A percentile compares a stretch with the other conserved stretches of the same genome.
phyloP scores from a whole-genome alignment of 2,329 filamentous ascomycete genomes.

The Exophiala alcalophila region DNA sequence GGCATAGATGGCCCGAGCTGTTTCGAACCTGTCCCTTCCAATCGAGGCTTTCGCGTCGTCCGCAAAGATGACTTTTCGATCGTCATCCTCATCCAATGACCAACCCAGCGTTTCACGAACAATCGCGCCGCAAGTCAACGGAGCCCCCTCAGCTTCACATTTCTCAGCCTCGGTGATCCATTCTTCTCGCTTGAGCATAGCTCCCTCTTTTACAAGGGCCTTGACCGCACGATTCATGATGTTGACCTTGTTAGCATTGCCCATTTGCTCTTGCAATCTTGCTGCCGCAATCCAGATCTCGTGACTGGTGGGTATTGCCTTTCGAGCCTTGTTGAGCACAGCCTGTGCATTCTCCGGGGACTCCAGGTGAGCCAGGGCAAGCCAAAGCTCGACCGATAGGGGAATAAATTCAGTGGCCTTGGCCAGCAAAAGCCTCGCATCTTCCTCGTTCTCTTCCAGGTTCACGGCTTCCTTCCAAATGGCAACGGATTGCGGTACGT shows the following conservation, averaged over 20 bases:
- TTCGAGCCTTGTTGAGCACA: conserved; percentile 90
- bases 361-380: conserved; percentile 86
- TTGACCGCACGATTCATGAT: conserved; percentile 95
- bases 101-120: conserved; percentile 90
- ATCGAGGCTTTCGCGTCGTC: conserved; percentile 85
- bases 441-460: conserved; percentile 81
- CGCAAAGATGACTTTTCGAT: conserved; percentile 92
- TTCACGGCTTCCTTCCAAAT: conserved; percentile 99
- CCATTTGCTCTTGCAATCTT: conserved; percentile 83
- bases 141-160: conserved; percentile 86
- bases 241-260: conserved; percentile 73
- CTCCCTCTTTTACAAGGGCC: conserved; percentile 81
- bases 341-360: conserved; percentile 88
- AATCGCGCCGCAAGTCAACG: conserved; percentile 82
- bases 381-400: conserved; percentile 89
- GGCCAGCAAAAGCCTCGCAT: conserved; percentile 82
- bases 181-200: conserved; percentile 95
- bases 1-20: conserved; percentile 87
- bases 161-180: conserved; percentile 95
- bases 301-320: conserved; percentile 86
- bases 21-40: conserved; percentile 78
- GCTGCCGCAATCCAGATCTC: conserved; percentile 97
- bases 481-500: conserved; percentile 88
- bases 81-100: conserved; percentile 91
- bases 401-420: conserved; percentile 96